Percentiles rank a stretch among this genome's conserved stretches.
Evolutionary conservation across 805 yeast species (phyloP).

Genomic region (Barnettozyma salicaria): DNA sequence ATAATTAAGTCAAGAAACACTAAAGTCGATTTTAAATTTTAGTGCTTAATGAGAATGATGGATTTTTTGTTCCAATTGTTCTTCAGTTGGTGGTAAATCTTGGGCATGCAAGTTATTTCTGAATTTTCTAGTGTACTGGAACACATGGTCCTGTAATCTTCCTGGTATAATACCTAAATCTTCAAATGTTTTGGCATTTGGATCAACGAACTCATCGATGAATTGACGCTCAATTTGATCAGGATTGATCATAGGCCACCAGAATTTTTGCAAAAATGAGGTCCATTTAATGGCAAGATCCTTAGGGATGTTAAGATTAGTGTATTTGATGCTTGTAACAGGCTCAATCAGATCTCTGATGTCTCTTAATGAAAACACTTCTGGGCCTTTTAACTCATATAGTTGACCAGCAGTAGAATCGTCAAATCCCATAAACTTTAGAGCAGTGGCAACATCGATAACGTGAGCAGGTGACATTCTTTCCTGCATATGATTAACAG

Average conservation of each 20-base stretch:
- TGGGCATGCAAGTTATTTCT: slow-evolving; percentile 30
- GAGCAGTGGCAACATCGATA: slow-evolving; percentile 68
- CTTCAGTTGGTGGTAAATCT: slow-evolving; percentile 37
- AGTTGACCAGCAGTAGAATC: slow-evolving; percentile 74
- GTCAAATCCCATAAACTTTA: slow-evolving; percentile 74
- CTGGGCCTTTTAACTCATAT: slow-evolving; percentile 71
- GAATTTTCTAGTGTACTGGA: slow-evolving; percentile 37
- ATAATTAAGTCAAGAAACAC: slow-evolving; percentile 3
- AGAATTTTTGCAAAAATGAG: slow-evolving; percentile 32
- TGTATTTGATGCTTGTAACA: slow-evolving; percentile 41
- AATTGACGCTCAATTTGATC: slow-evolving; percentile 73
- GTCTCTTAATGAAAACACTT: slow-evolving; percentile 52
- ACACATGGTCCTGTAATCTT: slow-evolving; percentile 43
- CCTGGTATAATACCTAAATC: slow-evolving; percentile 67
- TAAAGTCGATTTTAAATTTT: too few species aligned
- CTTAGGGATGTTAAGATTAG: slow-evolving; percentile 35
- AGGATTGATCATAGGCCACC: slow-evolving; percentile 48
- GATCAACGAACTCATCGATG: slow-evolving; percentile 58
- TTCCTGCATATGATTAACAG: slow-evolving; percentile 61
- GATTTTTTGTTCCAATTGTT: slow-evolving; percentile 27
- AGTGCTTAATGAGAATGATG: too few species aligned
- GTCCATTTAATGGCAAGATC: slow-evolving; percentile 32
- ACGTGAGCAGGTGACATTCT: slow-evolving; percentile 68
- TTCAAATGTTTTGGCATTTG: slow-evolving; percentile 53
- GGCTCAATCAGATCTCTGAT: slow-evolving; percentile 67